These are phyloP conservation scores for Fusarium haematococcum DNA, from an alignment of 2,329 filamentous ascomycete species.

Conservation along the genomic window DNA sequence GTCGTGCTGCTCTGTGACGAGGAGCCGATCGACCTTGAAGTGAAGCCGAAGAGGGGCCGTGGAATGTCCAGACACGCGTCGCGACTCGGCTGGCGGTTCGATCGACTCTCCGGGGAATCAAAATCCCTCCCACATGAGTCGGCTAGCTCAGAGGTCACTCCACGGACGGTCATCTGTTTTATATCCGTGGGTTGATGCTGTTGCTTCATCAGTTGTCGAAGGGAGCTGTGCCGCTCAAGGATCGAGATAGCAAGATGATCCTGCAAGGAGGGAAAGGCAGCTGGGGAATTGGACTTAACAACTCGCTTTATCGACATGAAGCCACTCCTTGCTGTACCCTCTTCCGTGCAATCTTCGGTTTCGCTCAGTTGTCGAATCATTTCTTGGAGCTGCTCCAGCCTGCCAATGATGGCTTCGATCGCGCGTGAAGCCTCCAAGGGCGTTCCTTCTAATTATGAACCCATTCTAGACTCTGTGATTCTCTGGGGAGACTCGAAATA, in stretches of 20 bases:
- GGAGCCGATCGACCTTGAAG: neutral
- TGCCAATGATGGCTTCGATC: neutral
- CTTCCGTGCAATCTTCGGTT: neutral
- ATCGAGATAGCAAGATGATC: neutral
- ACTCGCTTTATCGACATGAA: neutral
- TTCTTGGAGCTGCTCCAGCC: neutral
- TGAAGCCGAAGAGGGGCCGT: neutral
- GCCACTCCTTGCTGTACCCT: neutral
- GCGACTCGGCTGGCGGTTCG: neutral
- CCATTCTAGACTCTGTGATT: neutral
- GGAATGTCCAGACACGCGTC: neutral
- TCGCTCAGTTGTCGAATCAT: neutral
- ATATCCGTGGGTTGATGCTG: neutral
- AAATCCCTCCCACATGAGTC: neutral
- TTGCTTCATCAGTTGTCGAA: neutral
- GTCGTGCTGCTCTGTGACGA: neutral
- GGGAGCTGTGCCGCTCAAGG: neutral
- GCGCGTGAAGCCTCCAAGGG: neutral
- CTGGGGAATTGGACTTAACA: neutral
- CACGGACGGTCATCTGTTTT: neutral
- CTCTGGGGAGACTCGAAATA: neutral
- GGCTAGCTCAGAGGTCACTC: neutral
- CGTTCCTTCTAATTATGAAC: neutral
- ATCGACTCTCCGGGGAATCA: neutral
- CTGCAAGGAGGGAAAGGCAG: neutral